phyloP scores from a whole-genome alignment of 2,329 filamentous ascomycete species.

The Sporothrix globosa region DNA sequence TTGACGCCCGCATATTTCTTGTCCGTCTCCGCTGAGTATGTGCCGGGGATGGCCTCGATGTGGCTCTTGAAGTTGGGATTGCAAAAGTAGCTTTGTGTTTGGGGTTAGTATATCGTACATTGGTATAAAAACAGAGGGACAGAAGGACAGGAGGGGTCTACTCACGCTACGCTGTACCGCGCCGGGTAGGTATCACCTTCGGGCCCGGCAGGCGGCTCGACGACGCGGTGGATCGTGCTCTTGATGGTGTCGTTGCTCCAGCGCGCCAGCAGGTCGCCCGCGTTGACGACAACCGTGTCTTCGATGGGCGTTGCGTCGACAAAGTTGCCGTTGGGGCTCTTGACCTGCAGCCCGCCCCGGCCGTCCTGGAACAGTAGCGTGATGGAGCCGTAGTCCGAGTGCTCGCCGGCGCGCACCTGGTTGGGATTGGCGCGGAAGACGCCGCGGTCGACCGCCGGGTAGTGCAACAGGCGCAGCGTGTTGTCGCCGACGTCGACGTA shows the following conservation, averaged over 20 bases:
- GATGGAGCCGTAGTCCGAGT: constrained; percentile 68
- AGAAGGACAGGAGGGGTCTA: constrained; percentile 32
- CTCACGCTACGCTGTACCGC: constrained; percentile 81
- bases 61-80: constrained; percentile 76
- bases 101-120: background rate
- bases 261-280: constrained; percentile 79
- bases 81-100: constrained; percentile 70
- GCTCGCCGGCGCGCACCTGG: constrained; percentile 76
- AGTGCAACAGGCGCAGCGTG: constrained; percentile 74
- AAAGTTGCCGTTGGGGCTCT: constrained; percentile 74
- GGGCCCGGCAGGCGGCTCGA: constrained; percentile 69
- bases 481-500: constrained; percentile 73
- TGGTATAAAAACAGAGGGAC: background rate
- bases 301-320: constrained; percentile 82
- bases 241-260: constrained; percentile 94
- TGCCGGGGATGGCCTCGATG: constrained; percentile 82
- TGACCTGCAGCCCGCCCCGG: constrained; percentile 60
- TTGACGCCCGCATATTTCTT: constrained; percentile 82
- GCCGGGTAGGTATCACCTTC: constrained; percentile 66
- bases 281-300: constrained; percentile 84
- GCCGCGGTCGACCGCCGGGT: constrained; percentile 67
- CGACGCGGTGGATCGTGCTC: constrained; percentile 86
- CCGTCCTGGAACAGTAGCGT: constrained; percentile 66
- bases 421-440: constrained; percentile 68
- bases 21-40: constrained; percentile 63